A percentile compares a stretch with the other conserved stretches of the same genome.
Conservation (phyloP, 1,139 yeast species). For the Lodderomyces oxycetoniae region DNA sequence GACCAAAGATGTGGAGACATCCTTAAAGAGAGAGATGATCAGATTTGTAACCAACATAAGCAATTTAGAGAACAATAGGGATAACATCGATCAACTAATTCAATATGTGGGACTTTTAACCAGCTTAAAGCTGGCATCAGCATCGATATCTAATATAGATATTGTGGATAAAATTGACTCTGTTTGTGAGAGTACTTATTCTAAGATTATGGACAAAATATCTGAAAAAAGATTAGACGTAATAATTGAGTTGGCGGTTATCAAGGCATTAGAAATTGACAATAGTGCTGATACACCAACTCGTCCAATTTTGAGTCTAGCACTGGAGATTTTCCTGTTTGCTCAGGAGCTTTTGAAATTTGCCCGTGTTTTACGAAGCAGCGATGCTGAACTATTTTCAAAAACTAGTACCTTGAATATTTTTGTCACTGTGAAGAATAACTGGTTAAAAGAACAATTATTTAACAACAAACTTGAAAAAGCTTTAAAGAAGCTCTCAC, state of each 20-base stretch:
- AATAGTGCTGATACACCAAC: slow-evolving; percentile 3
- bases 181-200: not conserved
- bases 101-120: slow-evolving; percentile 10
- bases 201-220: not conserved
- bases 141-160: not conserved
- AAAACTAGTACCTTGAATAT: not conserved
- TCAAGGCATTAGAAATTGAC: not conserved
- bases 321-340: not conserved
- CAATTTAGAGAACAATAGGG: slow-evolving; percentile 10
- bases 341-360: not conserved
- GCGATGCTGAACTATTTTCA: not conserved
- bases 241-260: not conserved
- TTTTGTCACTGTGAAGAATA: not conserved
- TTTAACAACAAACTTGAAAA: too few relatives aligned
- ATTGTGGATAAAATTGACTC: not conserved
- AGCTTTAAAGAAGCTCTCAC: too few relatives aligned
- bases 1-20: slow-evolving; percentile 7
- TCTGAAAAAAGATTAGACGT: not conserved
- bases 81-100: slow-evolving; percentile 9
- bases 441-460: too few relatives aligned
- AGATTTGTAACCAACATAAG: slow-evolving; percentile 7
- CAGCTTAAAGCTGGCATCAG: slow-evolving; percentile 4
- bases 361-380: not conserved
- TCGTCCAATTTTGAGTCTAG: slow-evolving; percentile 1
- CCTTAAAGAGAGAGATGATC: slow-evolving; percentile 15